These are phyloP conservation scores for Hanseniaspora gamundiae DNA, from an alignment of 1,139 yeast genomes.

Conservation along the genomic window DNA sequence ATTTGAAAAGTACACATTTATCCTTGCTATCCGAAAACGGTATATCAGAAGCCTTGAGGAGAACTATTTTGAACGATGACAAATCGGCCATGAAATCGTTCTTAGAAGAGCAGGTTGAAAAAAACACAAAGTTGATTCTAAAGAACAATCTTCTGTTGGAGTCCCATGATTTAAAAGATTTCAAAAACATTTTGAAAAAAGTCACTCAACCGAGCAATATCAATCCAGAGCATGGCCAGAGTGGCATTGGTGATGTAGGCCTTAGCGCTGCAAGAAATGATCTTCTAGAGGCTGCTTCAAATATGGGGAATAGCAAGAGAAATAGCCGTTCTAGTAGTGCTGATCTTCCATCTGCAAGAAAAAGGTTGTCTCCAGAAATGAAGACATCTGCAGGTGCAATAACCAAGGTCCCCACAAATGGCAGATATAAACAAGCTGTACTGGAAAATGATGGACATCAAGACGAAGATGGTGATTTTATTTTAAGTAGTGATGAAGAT, in stretches of 20 bases:
- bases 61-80: slow-evolving; percentile 74
- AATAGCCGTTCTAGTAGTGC: too few relatives aligned
- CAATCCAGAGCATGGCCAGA: slow-evolving; percentile 6
- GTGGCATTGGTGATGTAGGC: slow-evolving; percentile 14
- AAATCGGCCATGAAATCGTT: slow-evolving; percentile 56
- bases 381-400: too few relatives aligned
- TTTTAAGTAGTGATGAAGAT: slow-evolving; percentile 9
- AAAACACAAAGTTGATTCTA: slow-evolving; percentile 47
- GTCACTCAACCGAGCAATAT: slow-evolving; percentile 16
- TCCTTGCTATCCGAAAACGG: slow-evolving; percentile 68
- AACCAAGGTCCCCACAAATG: too few relatives aligned
- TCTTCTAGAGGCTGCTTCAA: not conserved
- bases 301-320: too few relatives aligned
- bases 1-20: slow-evolving; percentile 49
- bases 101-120: slow-evolving; percentile 52
- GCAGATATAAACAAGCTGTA: too few relatives aligned
- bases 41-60: slow-evolving; percentile 58
- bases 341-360: too few relatives aligned
- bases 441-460: slow-evolving; percentile 6
- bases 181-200: slow-evolving; percentile 21
- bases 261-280: not conserved
- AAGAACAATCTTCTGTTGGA: slow-evolving; percentile 28
- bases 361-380: too few relatives aligned
- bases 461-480: slow-evolving; percentile 6
- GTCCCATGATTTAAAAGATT: slow-evolving; percentile 24